A percentile compares a stretch with the other conserved stretches of the same genome.
Conservation (phyloP, 2,329 filamentous ascomycete species). For the Fusarium sambucinum region DNA sequence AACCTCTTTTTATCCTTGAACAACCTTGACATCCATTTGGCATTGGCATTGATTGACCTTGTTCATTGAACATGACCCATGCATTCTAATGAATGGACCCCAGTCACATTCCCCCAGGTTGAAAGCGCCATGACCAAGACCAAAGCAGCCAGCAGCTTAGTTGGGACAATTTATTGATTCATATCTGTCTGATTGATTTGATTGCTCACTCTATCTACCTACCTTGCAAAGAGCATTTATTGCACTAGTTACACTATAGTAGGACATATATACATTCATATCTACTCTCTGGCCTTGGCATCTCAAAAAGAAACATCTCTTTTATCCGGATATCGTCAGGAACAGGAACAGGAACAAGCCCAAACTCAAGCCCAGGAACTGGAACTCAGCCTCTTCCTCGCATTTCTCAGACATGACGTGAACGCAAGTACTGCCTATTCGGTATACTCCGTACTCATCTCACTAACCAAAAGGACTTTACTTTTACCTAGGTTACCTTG, state of each 20-base stretch:
- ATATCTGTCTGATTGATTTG: slow-evolving; percentile 4
- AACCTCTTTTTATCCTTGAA: slow-evolving; percentile 9
- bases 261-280: neutral
- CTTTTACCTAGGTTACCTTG: slow-evolving; percentile 7
- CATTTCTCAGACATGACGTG: slow-evolving; percentile 50
- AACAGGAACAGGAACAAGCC: neutral
- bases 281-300: neutral
- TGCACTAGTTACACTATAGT: neutral
- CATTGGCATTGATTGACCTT: neutral
- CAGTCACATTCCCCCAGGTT: slow-evolving; percentile 28
- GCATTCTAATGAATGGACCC: slow-evolving; percentile 9
- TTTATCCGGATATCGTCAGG: slow-evolving; percentile 17
- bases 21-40: neutral
- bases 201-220: neutral
- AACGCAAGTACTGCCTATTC: slow-evolving; percentile 41
- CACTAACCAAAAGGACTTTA: slow-evolving; percentile 6
- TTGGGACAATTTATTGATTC: neutral
- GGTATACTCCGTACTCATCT: slow-evolving; percentile 21
- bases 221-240: neutral
- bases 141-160: slow-evolving; percentile 29
- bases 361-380: slow-evolving; percentile 25
- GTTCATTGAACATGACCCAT: neutral
- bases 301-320: neutral
- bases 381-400: slow-evolving; percentile 33
- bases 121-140: slow-evolving; percentile 38